phyloP scores from a whole-genome alignment of 208 protist species.

The Crithidia acanthocephali region DNA sequence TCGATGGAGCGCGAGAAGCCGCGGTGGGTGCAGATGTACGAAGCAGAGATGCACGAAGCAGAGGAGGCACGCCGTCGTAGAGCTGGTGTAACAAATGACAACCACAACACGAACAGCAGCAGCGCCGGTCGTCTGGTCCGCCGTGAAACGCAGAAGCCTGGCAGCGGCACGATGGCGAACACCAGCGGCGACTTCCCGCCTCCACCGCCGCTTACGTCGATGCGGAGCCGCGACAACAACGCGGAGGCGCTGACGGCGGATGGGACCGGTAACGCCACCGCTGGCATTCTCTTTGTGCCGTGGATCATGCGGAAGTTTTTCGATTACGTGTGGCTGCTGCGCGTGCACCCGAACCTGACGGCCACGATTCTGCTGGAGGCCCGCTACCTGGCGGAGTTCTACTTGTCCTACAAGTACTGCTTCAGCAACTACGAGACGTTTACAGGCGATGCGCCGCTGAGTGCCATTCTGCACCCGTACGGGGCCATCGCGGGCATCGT shows the following conservation, averaged over 20 bases:
- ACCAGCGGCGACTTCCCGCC: not conserved
- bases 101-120: not conserved
- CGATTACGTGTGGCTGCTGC: conserved; percentile 82
- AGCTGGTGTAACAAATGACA: not conserved
- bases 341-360: conserved; percentile 73
- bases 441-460: conserved; percentile 58
- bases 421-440: conserved; percentile 74
- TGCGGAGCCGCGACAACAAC: conserved; percentile 6
- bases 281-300: conserved; percentile 70
- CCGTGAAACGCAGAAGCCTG: conserved; percentile 15
- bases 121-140: not conserved
- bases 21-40: conserved; percentile 49
- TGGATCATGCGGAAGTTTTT: conserved; percentile 79
- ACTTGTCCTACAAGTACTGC: conserved; percentile 83
- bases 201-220: not conserved
- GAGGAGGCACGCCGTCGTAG: conserved; percentile 9
- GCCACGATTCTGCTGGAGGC: conserved; percentile 75
- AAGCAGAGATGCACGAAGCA: conserved; percentile 35
- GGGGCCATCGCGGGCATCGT: conserved; percentile 73
- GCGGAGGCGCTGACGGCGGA: not conserved
- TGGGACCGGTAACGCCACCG: not conserved
- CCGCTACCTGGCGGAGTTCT: conserved; percentile 82
- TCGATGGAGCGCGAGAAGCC: conserved; percentile 37
- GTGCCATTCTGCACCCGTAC: conserved; percentile 52
- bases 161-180: not conserved